Evolutionary conservation across 345 rosid species (phyloP).

Genomic region (Syzygium jambos): DNA sequence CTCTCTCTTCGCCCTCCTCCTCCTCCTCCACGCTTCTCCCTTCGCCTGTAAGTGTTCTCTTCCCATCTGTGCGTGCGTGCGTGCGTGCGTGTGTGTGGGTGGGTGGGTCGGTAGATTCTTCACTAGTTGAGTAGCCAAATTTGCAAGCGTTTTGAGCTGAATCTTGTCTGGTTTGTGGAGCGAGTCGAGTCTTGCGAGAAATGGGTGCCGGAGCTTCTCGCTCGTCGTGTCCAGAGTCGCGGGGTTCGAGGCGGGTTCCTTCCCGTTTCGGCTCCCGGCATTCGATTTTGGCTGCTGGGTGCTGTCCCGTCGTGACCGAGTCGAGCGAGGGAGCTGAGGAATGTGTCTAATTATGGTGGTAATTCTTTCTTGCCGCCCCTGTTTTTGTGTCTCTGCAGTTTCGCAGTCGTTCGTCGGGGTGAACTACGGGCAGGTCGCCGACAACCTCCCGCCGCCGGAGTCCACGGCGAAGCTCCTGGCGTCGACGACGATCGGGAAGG

Average conservation of each 20-base stretch:
- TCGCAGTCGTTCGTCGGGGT: constrained; percentile 74
- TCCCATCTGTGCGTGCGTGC: background rate
- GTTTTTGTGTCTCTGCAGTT: constrained; percentile 16
- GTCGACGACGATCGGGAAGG: constrained; percentile 59
- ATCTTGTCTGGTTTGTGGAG: background rate
- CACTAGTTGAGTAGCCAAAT: background rate
- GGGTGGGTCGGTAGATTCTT: background rate
- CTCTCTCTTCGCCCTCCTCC: constrained; percentile 2
- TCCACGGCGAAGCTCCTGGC: constrained; percentile 79
- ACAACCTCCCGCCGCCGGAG: constrained; percentile 82
- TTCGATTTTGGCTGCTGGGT: background rate
- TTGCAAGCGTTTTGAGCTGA: background rate
- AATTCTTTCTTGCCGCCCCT: background rate
- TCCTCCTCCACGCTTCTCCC: constrained; percentile 14
- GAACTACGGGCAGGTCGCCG: constrained; percentile 85
- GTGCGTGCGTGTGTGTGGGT: too few species aligned
- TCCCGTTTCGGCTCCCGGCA: background rate
- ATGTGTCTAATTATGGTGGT: background rate
- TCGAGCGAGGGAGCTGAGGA: background rate
- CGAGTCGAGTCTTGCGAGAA: background rate
- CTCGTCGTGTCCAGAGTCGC: background rate
- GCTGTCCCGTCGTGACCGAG: background rate
- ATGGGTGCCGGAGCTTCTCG: background rate
- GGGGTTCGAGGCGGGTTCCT: background rate
- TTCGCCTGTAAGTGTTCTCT: constrained; percentile 33